phyloP scores from a whole-genome alignment of 2,329 filamentous ascomycete species.

The Sphaerostilbella broomeana region DNA sequence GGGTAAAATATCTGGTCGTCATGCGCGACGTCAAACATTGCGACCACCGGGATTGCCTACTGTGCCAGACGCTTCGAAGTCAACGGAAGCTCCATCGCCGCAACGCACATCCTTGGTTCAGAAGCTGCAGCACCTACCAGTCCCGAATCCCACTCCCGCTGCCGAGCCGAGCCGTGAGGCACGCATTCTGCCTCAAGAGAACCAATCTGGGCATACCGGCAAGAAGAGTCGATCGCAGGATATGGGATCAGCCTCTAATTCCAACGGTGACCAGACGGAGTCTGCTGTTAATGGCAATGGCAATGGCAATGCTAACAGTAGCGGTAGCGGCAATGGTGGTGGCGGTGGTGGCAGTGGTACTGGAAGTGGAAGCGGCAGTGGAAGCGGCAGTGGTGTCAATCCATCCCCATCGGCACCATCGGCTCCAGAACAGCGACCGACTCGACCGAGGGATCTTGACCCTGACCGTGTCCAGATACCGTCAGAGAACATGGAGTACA shows the following conservation, averaged over 20 bases:
- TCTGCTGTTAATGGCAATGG: constrained; percentile 30
- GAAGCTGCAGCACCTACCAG: neutral
- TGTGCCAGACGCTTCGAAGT: constrained; percentile 15
- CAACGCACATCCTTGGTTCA: constrained; percentile 6
- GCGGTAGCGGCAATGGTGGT: constrained; percentile 19
- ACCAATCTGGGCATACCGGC: constrained; percentile 21
- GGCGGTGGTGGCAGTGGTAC: constrained; percentile 32
- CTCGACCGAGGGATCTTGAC: constrained; percentile 68
- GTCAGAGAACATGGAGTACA: constrained; percentile 72
- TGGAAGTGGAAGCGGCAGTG: constrained; percentile 9
- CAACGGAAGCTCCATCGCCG: constrained; percentile 24
- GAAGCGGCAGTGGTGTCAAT: constrained; percentile 25
- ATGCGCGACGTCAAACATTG: constrained; percentile 24
- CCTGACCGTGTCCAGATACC: constrained; percentile 70
- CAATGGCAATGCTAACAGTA: constrained; percentile 8
- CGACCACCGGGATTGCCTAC: constrained; percentile 14
- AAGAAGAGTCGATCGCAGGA: constrained; percentile 39
- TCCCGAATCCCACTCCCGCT: neutral
- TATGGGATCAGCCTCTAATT: constrained; percentile 40
- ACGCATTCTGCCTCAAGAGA: constrained; percentile 35
- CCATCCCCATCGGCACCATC: constrained; percentile 34
- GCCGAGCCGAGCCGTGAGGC: constrained; percentile 42
- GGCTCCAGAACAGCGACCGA: constrained; percentile 66
- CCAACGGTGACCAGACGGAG: constrained; percentile 42
- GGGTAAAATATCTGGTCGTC: constrained; percentile 50